Conservation (phyloP, 2,329 filamentous ascomycete genomes). For the Sphaerulina populicola region DNA sequence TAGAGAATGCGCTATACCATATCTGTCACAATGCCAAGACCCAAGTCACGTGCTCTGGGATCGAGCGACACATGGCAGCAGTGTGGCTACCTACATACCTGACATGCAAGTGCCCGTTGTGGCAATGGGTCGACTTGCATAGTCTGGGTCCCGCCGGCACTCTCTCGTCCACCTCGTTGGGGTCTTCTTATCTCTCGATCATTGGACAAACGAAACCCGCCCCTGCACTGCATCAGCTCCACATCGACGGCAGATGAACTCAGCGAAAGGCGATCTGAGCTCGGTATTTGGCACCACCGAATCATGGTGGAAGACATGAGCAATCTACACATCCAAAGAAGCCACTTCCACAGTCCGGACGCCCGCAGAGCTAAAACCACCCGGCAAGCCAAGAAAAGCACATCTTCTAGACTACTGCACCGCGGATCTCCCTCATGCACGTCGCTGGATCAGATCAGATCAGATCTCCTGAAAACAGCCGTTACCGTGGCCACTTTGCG, state of each 20-base stretch:
- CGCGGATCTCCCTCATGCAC: conserved; percentile 13
- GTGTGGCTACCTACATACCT: background rate
- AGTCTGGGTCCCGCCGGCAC: background rate
- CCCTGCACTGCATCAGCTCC: background rate
- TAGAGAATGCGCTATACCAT: background rate
- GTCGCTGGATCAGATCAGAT: background rate
- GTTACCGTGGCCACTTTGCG: background rate
- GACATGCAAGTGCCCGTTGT: background rate
- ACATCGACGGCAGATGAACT: no score
- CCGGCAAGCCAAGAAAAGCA: conserved; percentile 1
- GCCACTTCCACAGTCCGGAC: background rate
- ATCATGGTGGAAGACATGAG: background rate
- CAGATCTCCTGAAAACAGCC: conserved; percentile 1
- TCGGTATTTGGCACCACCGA: background rate
- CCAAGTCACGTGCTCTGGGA: background rate
- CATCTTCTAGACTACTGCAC: conserved; percentile 17
- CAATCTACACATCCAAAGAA: background rate
- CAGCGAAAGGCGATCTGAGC: no score
- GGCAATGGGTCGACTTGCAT: conserved; percentile 5
- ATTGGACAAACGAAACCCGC: conserved; percentile 3
- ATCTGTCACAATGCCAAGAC: background rate
- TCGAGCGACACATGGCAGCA: no score
- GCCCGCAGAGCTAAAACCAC: conserved; percentile 11
- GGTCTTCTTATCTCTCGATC: background rate
- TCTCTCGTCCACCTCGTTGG: background rate